Evolutionary conservation across 2,329 filamentous ascomycete genomes (phyloP).

Genomic region (Botrytis cinerea): DNA sequence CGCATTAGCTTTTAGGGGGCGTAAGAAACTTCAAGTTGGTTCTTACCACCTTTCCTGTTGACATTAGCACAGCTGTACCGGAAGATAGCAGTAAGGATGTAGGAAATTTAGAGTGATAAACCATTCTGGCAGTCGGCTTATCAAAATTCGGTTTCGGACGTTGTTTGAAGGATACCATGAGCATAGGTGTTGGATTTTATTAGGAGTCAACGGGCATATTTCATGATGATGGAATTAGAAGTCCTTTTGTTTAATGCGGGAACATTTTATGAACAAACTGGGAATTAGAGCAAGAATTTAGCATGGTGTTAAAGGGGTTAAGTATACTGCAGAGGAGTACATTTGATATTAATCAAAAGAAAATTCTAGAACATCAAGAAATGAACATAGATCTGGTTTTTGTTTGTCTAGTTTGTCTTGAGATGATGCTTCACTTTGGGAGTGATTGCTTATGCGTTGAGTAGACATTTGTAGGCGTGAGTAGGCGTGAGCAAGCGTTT

Average conservation of each 20-base stretch:
- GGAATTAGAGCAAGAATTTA: neutral
- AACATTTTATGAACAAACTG: no score
- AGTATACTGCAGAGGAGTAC: neutral
- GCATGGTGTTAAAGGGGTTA: no score
- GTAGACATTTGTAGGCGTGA: accelerated
- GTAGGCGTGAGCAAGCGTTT: neutral
- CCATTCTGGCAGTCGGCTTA: neutral
- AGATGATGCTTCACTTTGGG: neutral
- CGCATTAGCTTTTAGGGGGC: neutral
- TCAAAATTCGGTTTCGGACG: neutral
- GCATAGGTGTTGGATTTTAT: neutral
- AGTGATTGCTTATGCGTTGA: neutral
- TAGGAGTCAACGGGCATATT: neutral
- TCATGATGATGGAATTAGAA: neutral
- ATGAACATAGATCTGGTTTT: accelerated
- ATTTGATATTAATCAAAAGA: neutral
- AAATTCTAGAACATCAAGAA: neutral
- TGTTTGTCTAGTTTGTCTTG: neutral
- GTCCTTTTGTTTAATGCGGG: no score
- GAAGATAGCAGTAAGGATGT: neutral
- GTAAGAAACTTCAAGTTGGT: neutral
- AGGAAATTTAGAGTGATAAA: neutral
- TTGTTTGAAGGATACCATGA: neutral
- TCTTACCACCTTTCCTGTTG: no score
- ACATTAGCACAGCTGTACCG: accelerated